Evolutionary conservation across 23 red algal species (phyloP).

Genomic region (Gracilaria gracilis): DNA sequence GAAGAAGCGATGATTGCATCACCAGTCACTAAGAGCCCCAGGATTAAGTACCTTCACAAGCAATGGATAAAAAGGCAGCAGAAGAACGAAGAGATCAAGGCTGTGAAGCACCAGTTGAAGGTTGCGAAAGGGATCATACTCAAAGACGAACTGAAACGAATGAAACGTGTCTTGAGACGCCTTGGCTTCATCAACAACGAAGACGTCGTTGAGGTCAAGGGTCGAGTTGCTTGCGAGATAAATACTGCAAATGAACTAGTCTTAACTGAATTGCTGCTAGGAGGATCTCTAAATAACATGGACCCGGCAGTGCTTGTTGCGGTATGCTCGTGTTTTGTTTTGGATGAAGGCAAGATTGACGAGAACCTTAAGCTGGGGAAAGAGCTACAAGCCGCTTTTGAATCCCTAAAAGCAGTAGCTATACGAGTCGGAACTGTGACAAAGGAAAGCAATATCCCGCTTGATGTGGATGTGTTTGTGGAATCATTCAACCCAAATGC

Average conservation of each 20-base stretch:
- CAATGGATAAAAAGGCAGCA: constrained; percentile 65
- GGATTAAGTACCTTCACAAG: constrained; percentile 13
- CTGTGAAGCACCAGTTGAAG: constrained; percentile 71
- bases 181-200: constrained; percentile 79
- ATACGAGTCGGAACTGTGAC: constrained; percentile 73
- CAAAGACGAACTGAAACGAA: constrained; percentile 86
- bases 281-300: constrained; percentile 80
- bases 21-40: constrained; percentile 41
- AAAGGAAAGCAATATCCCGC: constrained; percentile 80
- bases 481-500: constrained; percentile 80
- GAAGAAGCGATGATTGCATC: constrained; percentile 80
- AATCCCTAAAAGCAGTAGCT: constrained; percentile 69
- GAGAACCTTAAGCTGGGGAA: constrained; percentile 69
- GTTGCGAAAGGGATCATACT: constrained; percentile 80
- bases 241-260: constrained; percentile 93
- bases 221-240: constrained; percentile 97
- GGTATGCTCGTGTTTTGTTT: constrained; percentile 94
- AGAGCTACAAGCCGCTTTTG: constrained; percentile 64
- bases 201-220: constrained; percentile 93
- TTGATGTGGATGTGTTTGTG: constrained; percentile 85
- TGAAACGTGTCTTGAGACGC: constrained; percentile 81
- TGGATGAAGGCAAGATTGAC: constrained; percentile 91
- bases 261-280: constrained; percentile 85
- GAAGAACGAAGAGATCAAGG: constrained; percentile 58
- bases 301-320: constrained; percentile 74